Evolutionary conservation across 2,329 filamentous ascomycete genomes (phyloP), one percentile per base, ranked within the genome.

Genomic region (Chaetomium sp.): DNA sequence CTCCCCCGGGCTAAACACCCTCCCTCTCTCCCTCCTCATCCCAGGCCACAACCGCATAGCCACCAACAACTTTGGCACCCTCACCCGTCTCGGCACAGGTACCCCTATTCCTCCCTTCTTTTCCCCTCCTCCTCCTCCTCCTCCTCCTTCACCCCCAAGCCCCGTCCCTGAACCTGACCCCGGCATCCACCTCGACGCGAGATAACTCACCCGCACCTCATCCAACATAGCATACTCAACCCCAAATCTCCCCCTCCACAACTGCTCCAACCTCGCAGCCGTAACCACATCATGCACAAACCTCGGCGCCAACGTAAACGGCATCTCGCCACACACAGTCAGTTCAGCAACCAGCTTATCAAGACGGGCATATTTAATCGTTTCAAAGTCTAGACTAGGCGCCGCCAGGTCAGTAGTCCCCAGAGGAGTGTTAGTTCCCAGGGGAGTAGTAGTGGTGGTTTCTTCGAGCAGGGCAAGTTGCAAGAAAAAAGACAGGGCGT

Each of bases 151-250:
- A 27, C 19, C n/a, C n/a, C n/a, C n/a, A n/a, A n/a, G n/a, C n/a
- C n/a, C n/a, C n/a, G n/a, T n/a, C n/a, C n/a, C n/a, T n/a, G n/a
- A n/a, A n/a, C n/a, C n/a, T n/a, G n/a, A n/a, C n/a, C n/a, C n/a
- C n/a, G n/a, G n/a, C n/a, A 68, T 65, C 0, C 76, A 75, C 6
- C 63, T 66, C 38, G 64, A 63, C 0, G 69, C 63, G 27, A 79
- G 64, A 1, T 66, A 60, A 5, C 60, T 61, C 40, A 70, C 70
- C n/a, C 77, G 68, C 8, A 68, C 65, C 49, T 77, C 69, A 53
- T 79, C 76, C 33, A 79, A 70, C 57, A 71, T 69, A 57, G 75
- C 72, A 54, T 75, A 78, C 6, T 68, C 62, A n/a, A 73, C 71
- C 41, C 69, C 67, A 60, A 78, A 79, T 4, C 77, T 69, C 6